Evolutionary conservation across 2,329 filamentous ascomycete genomes (phyloP).

Genomic region (Tolypocladium guangdongense): DNA sequence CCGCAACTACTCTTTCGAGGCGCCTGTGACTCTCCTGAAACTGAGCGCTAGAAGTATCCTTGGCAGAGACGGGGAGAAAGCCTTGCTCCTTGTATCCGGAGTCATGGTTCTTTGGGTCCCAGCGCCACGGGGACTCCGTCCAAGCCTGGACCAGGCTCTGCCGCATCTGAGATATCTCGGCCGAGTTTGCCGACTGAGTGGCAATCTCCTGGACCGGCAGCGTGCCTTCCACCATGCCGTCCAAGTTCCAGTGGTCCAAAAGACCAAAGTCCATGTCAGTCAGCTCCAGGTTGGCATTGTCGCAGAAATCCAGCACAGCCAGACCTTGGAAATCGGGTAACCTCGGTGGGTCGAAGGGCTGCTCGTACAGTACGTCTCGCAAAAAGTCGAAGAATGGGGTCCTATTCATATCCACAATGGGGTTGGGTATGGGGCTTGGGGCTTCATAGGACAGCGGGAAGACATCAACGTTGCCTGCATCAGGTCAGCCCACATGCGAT

Average conservation of each 20-base stretch:
- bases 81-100: constrained; percentile 31
- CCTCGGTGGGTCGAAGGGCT: constrained; percentile 24
- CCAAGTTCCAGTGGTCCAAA: constrained; percentile 37
- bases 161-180: constrained; percentile 35
- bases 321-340: constrained; percentile 28
- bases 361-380: constrained; percentile 39
- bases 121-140: constrained; percentile 41
- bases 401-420: constrained; percentile 18
- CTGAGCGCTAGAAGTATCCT: constrained; percentile 25
- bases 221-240: constrained; percentile 16
- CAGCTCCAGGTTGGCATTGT: constrained; percentile 37
- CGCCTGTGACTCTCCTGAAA: constrained; percentile 26
- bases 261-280: constrained; percentile 41
- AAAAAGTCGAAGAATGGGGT: constrained; percentile 40
- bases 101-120: constrained; percentile 33
- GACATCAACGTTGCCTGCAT: constrained; percentile 4
- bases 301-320: constrained; percentile 38
- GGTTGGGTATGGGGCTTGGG: neutral
- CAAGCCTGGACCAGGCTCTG: constrained; percentile 35
- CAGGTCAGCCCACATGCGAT: neutral
- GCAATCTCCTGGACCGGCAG: constrained; percentile 11
- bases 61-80: constrained; percentile 31
- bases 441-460: constrained; percentile 2
- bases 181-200: constrained; percentile 23
- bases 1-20: constrained; percentile 28